Base-by-base conservation (phyloP, 345 rosid species). In the Corchorus olitorius region DNA sequence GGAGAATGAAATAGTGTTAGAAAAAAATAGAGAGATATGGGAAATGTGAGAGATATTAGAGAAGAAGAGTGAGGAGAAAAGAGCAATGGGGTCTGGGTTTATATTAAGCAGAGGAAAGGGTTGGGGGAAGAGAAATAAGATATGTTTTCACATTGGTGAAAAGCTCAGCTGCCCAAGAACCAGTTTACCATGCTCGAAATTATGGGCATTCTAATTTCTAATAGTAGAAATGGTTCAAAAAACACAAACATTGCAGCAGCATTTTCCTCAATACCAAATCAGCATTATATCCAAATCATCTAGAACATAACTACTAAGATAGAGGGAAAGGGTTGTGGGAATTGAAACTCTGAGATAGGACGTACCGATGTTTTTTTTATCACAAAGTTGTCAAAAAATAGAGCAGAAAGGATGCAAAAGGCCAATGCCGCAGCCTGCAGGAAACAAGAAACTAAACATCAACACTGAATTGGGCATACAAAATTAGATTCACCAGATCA, bases 331-430 rank as follows among this genome's bases (percentile, higher is more conserved):
- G n/a, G n/a, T n/a, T n/a, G n/a, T n/a, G n/a, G n/a, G n/a, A n/a
- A n/a, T n/a, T n/a, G n/a, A n/a, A n/a, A n/a, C n/a, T n/a, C n/a
- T n/a, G n/a, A n/a, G n/a, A n/a, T n/a, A n/a, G n/a, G n/a, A n/a
- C n/a, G n/a, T n/a, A n/a, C n/a, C n/a, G n/a, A n/a, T n/a, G n/a
- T n/a, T n/a, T n/a, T n/a, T n/a, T n/a, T 90, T 66, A 97, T 92
- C 74, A 97, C 99, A 87, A 97, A 97, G 81, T 83, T 97, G 83
- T 92, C 74, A 72, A 94, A 75, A 79, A 97, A 94, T 60, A 97
- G 91, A 46, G 97, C 83, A 46, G 98, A 97, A 19, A 97, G 93
- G 69, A 97, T 90, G 91, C 94, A 97, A 83, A 97, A 97, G 63
- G 96, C 97, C 92, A 97, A 85, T 67, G 98, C 88, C 63, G 89